Base-by-base conservation (phyloP, 2,329 filamentous ascomycete species). In the Alternaria atra region DNA sequence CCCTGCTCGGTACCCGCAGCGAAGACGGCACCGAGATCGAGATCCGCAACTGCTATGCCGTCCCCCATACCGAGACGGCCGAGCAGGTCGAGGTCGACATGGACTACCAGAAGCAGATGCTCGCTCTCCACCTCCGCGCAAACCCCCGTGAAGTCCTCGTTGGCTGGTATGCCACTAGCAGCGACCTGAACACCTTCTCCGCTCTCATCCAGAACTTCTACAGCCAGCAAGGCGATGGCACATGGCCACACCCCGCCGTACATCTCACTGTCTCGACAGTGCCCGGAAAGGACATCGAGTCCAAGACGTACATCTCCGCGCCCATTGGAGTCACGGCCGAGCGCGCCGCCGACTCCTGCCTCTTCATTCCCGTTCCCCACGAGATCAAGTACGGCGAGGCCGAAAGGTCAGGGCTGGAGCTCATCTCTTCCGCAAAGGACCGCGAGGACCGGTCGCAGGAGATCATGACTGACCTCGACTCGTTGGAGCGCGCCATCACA, bases 161-260 rank as follows among this genome's bases (percentile, higher is more conserved):
- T 64, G 95, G 95, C 76, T 99, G 95, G 95, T 99, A 99, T 84
- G 97, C 95, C 66, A 99, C 95, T 51, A 94, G 91, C 77, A 90
- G 92, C 80, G 94, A 98, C 83, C 88, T 99, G 77, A 98, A 99
- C 88, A 97, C 91, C 79, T 99, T 99, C 86, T 95, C 91, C 79
- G 95, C 95, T 73, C 88, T 99, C 74, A 99, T 97, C 82, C 95
- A 99, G 84, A 99, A 99, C 86, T 99, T 98, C 86, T 99, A 98
- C 86, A 92, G 91, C 77, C 92, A 93, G 77, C 93, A 96, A 76
- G 95, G 97, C 76, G 97, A 97, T 68, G 95, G 95, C 78, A 99
- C 95, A 59, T 97, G 91, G 84, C 95, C 95, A 55, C 92, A 97
- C 82, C 95, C 95, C n/a, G 94, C 95, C 68, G 91, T 99, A 51